Conservation (phyloP, 768 basidiomycete genomes). For the Termitomyces sp. region DNA sequence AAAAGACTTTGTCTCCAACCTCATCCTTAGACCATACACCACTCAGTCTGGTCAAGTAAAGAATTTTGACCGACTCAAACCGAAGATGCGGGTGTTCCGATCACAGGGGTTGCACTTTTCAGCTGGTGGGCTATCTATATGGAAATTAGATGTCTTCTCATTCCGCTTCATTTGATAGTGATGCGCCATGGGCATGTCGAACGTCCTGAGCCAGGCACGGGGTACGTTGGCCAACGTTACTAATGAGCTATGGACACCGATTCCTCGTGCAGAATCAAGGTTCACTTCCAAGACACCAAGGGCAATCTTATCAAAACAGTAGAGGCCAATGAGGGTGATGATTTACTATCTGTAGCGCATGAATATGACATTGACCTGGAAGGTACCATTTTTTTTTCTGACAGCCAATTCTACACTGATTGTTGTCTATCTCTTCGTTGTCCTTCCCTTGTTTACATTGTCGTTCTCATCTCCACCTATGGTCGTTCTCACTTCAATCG, state of each 20-base stretch:
- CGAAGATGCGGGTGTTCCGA: background rate
- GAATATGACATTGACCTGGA: conserved; percentile 96
- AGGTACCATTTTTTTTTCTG: conserved; percentile 39
- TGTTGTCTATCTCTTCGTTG: background rate
- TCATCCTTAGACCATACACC: conserved; percentile 27
- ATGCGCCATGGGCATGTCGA: conserved; percentile 44
- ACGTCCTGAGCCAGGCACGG: conserved; percentile 65
- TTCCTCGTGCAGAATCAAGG: conserved; percentile 59
- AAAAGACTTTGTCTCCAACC: conserved; percentile 95
- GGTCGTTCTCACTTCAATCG: background rate
- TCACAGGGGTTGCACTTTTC: conserved; percentile 10
- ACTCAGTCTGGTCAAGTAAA: background rate
- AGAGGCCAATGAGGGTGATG: conserved; percentile 92
- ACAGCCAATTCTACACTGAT: background rate
- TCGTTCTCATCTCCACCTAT: background rate
- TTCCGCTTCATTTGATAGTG: conserved; percentile 11
- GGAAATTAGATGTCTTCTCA: background rate
- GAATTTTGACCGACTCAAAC: background rate
- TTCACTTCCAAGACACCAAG: conserved; percentile 89
- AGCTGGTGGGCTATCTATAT: conserved; percentile 5
- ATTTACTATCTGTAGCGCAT: conserved; percentile 85
- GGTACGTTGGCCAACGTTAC: conserved; percentile 35
- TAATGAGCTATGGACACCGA: background rate
- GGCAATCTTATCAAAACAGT: conserved; percentile 81
- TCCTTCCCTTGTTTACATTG: background rate